phyloP scores from a whole-genome alignment of 768 basidiomycete species.

The Hortiboletus campestris region DNA sequence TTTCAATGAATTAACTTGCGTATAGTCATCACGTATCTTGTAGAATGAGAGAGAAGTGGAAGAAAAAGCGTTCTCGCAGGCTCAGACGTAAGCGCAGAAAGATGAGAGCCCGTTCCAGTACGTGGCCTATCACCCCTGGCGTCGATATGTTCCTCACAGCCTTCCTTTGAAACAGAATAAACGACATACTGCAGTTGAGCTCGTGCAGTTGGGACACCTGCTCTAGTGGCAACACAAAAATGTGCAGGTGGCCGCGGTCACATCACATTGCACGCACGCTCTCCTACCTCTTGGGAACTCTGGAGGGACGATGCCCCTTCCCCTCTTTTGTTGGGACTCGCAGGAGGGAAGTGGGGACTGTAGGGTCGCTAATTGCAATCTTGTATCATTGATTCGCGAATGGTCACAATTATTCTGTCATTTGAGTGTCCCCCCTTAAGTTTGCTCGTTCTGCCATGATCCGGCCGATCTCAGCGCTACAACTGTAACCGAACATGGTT shows the following conservation, averaged over 20 bases:
- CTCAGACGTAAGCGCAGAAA: conserved; percentile 94
- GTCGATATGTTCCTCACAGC: background rate
- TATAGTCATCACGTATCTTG: background rate
- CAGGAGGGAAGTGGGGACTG: conserved; percentile 20
- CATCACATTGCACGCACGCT: conserved; percentile 26
- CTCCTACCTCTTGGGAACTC: conserved; percentile 24
- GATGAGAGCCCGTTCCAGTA: conserved; percentile 94
- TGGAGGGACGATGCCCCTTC: conserved; percentile 19
- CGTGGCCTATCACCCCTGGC: conserved; percentile 32
- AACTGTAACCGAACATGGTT: too few species aligned
- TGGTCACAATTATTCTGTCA: conserved; percentile 6
- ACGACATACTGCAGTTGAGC: conserved; percentile 26
- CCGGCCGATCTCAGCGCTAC: too few species aligned
- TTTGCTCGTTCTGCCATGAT: background rate
- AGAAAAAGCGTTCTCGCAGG: conserved; percentile 92
- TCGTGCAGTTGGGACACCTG: conserved; percentile 25
- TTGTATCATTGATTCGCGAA: conserved; percentile 25
- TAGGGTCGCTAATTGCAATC: conserved; percentile 20
- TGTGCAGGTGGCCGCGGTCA: conserved; percentile 14
- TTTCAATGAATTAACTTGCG: background rate
- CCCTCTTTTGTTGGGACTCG: conserved; percentile 25
- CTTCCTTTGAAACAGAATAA: conserved; percentile 36
- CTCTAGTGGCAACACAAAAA: conserved; percentile 10
- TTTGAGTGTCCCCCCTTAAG: background rate
- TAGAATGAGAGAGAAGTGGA: conserved; percentile 96